Conservation (phyloP, 2,329 filamentous ascomycete genomes). For the Penicillium aurantiogriseum region DNA sequence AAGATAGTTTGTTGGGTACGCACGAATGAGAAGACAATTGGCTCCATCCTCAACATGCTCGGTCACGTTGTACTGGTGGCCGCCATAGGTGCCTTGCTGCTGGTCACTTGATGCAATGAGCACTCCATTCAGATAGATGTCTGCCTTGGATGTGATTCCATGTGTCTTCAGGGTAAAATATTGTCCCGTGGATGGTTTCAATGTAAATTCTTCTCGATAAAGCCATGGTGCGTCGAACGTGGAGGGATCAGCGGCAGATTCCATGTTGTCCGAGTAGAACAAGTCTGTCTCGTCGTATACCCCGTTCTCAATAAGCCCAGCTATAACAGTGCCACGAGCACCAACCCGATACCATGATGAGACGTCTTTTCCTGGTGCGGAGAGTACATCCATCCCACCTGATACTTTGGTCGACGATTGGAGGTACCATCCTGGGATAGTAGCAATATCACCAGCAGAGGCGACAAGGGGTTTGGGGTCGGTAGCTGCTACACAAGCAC, state of each 20-base stretch:
- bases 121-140: conserved; percentile 60
- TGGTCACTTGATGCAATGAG: conserved; percentile 49
- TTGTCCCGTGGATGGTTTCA: conserved; percentile 35
- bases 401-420: conserved; percentile 45
- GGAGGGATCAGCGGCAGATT: conserved; percentile 44
- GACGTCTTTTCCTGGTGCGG: conserved; percentile 46
- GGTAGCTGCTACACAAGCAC: not conserved
- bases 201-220: conserved; percentile 55
- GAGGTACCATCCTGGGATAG: conserved; percentile 50
- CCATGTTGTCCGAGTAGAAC: conserved; percentile 56
- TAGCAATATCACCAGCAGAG: conserved; percentile 24
- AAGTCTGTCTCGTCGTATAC: conserved; percentile 54
- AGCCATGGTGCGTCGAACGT: conserved; percentile 57
- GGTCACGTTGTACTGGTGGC: conserved; percentile 57
- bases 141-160: conserved; percentile 60
- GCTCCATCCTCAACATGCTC: conserved; percentile 33
- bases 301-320: conserved; percentile 53
- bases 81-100: conserved; percentile 59
- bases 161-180: conserved; percentile 58
- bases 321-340: conserved; percentile 57
- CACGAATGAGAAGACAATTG: conserved; percentile 56
- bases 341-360: conserved; percentile 54
- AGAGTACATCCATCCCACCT: conserved; percentile 41
- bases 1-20: conserved; percentile 59
- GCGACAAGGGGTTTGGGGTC: conserved; percentile 18